Base-by-base conservation (phyloP, 306 rosid species). In the Spatholobus suberectus region DNA sequence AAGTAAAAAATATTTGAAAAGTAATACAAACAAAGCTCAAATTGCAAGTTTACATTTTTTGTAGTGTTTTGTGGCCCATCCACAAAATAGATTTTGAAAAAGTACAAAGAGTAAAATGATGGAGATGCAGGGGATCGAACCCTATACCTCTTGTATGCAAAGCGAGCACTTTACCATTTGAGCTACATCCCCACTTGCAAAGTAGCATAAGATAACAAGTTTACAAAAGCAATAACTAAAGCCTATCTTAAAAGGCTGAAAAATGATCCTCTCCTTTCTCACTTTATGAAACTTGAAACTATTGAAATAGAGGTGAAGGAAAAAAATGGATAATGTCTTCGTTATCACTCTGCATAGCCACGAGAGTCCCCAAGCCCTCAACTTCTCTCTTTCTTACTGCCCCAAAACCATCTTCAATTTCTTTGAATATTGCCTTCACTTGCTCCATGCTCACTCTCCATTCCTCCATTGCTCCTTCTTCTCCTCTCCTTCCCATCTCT, bases 151-250 rank as follows among this genome's bases (percentile, higher is more conserved):
- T 83, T 87, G 91, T 89, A 85, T 87, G 89, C 91, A 90, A 86
- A 90, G 90, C 88, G 88, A 83, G 93, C 93, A 89, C 93, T 88
- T 87, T 86, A 88, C 93, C 93, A 90, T 85, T 88, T 90, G 89
- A 87, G 93, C 93, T 88, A 88, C 90, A 89, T 87, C 88, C 93
- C 90, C 90, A 0, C 0, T 0, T 37, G 13, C n/a, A n/a, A n/a
- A n/a, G n/a, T 0, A 0, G 2, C 8, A 3, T 44, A 38, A 5
- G 41, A 4, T 7, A 38, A 38, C n/a, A n/a, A n/a, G 4, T 38
- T 1, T 38, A 38, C 4, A n/a, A 38, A 2, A 38, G 3, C 0
- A 38, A 38, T 38, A 38, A 38, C 3, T 1, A 7, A 38, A 5
- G 3, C 17, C 5, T 15, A 49, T 1, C 8, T 5, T 8, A 11